These are phyloP conservation scores for Suhomyces maxii DNA, from an alignment of 1,139 yeast species.

Conservation along the genomic window DNA sequence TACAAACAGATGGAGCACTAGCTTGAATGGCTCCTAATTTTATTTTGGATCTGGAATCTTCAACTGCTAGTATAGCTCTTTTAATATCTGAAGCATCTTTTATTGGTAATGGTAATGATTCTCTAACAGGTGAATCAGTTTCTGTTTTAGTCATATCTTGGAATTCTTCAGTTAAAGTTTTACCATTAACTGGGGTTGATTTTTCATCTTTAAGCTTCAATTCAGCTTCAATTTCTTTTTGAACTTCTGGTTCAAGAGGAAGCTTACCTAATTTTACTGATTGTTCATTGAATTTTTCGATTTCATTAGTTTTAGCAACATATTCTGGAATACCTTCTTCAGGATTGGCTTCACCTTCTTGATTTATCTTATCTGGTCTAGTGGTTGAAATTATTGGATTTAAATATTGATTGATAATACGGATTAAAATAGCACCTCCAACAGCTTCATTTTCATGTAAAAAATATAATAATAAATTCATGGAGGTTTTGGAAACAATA, in stretches of 20 bases:
- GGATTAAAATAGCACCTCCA: slow-evolving; percentile 85
- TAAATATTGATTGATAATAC: slow-evolving; percentile 83
- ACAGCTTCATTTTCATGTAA: slow-evolving; percentile 89
- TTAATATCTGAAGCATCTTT: slow-evolving; percentile 79
- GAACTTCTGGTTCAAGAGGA: slow-evolving; percentile 84
- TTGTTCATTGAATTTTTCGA: slow-evolving; percentile 64
- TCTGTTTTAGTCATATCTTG: slow-evolving; percentile 48
- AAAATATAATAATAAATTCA: slow-evolving; percentile 80
- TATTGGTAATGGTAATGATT: slow-evolving; percentile 79
- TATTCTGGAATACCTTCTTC: slow-evolving; percentile 67
- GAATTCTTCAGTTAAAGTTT: slow-evolving; percentile 49
- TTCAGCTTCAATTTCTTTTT: slow-evolving; percentile 82
- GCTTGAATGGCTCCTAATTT: slow-evolving; percentile 65
- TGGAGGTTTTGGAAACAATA: slow-evolving; percentile 77
- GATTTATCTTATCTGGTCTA: slow-evolving; percentile 46
- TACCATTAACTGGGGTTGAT: slow-evolving; percentile 38
- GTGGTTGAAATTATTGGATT: slow-evolving; percentile 62
- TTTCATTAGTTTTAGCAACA: slow-evolving; percentile 46
- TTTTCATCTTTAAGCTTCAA: slow-evolving; percentile 72
- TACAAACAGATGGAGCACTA: slow-evolving; percentile 89
- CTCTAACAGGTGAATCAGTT: slow-evolving; percentile 71
- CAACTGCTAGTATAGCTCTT: slow-evolving; percentile 72
- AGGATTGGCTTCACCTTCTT: slow-evolving; percentile 50
- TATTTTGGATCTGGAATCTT: slow-evolving; percentile 77
- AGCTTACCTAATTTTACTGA: slow-evolving; percentile 78